phyloP scores from a whole-genome alignment of 75 land plant genomes.

The Gnetum montanum region DNA sequence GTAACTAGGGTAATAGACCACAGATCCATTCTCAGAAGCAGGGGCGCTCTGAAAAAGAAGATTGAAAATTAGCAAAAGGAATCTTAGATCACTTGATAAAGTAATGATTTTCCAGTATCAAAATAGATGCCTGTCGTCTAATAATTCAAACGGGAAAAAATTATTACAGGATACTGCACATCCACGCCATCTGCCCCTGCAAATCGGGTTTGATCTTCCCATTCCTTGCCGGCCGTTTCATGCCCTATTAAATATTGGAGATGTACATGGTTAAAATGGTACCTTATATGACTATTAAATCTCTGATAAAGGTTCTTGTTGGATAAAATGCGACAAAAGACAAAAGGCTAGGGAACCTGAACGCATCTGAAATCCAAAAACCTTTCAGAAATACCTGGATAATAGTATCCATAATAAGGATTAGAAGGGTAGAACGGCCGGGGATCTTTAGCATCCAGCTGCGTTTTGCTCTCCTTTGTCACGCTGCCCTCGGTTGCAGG shows the following conservation, averaged over 20 bases:
- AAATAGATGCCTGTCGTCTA: not conserved
- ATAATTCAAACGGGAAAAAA: not conserved
- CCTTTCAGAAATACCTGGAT: constrained; percentile 37
- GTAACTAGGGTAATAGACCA: constrained; percentile 58
- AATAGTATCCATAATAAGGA: constrained; percentile 38
- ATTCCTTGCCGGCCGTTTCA: constrained; percentile 37
- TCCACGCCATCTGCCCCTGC: constrained; percentile 50
- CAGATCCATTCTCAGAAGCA: constrained; percentile 38
- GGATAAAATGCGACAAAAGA: not conserved
- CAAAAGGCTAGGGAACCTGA: not conserved
- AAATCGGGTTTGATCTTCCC: constrained; percentile 36
- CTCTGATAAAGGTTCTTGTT: not conserved
- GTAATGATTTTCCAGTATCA: not conserved
- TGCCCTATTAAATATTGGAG: constrained; percentile 17
- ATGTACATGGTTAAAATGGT: not conserved
- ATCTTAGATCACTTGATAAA: not conserved
- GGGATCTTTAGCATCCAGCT: constrained; percentile 33
- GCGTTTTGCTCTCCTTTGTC: constrained; percentile 8
- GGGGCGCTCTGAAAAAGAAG: constrained; percentile 24
- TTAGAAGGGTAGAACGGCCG: constrained; percentile 35
- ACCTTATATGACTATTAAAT: not conserved
- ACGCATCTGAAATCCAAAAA: not conserved
- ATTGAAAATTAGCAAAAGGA: not conserved
- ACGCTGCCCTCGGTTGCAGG: not conserved
- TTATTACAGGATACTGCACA: constrained; percentile 26